Conservation (phyloP, 257 asterid species). For the Scutellaria galericulata region DNA sequence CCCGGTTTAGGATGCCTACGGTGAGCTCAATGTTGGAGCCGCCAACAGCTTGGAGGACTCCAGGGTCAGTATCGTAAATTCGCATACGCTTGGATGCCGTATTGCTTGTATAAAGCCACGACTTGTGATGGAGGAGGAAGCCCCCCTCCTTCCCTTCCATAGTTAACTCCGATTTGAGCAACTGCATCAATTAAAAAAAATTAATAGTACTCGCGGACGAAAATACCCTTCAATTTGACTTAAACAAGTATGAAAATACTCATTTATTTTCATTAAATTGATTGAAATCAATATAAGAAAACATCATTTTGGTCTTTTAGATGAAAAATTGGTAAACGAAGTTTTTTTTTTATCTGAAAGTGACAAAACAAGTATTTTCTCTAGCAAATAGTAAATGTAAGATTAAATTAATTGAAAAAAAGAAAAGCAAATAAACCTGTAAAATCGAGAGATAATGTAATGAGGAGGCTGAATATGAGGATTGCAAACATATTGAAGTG, state of each 20-base stretch:
- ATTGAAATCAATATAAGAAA: too few relatives aligned
- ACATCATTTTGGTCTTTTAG: too few relatives aligned
- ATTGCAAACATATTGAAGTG: neutral
- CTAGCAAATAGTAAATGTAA: too few relatives aligned
- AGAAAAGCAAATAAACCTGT: constrained; percentile 1
- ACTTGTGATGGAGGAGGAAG: constrained; percentile 38
- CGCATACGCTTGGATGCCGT: constrained; percentile 43
- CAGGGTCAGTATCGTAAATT: constrained; percentile 38
- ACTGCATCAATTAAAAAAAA: constrained; percentile 7
- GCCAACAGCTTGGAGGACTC: constrained; percentile 38
- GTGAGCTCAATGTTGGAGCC: constrained; percentile 47
- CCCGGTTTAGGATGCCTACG: constrained; percentile 38
- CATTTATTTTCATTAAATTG: too few relatives aligned
- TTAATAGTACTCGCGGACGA: neutral
- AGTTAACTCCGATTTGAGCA: constrained; percentile 42
- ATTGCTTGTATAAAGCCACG: constrained; percentile 34
- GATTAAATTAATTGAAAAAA: too few relatives aligned
- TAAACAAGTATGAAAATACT: too few relatives aligned
- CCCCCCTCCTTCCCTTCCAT: constrained; percentile 33
- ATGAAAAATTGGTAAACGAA: too few relatives aligned
- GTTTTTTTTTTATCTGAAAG: too few relatives aligned
- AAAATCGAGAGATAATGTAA: neutral
- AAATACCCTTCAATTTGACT: too few relatives aligned
- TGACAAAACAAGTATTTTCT: too few relatives aligned
- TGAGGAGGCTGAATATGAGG: neutral